Evolutionary conservation across 768 basidiomycete genomes (phyloP).

Genomic region (Tremella yokohamensis): DNA sequence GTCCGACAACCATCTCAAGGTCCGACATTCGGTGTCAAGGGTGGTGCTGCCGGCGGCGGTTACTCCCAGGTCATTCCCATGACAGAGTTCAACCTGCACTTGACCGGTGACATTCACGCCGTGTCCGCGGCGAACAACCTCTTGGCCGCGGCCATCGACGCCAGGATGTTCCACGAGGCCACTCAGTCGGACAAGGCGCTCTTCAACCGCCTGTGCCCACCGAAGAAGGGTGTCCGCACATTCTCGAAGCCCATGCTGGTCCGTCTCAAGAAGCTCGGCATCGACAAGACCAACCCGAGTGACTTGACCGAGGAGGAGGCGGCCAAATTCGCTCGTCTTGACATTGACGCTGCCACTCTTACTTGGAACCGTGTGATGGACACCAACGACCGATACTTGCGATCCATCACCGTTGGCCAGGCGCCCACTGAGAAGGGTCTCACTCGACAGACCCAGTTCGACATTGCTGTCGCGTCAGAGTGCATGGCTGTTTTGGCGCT

Average conservation of each 20-base stretch:
- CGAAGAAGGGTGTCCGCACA: slow-evolving; percentile 88
- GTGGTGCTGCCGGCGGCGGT: slow-evolving; percentile 95
- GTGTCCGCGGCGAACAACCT: slow-evolving; percentile 96
- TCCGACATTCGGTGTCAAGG: slow-evolving; percentile 98
- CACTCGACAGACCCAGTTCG: slow-evolving; percentile 85
- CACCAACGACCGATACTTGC: slow-evolving; percentile 93
- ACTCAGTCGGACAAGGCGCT: slow-evolving; percentile 94
- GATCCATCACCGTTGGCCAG: slow-evolving; percentile 89
- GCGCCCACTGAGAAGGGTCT: slow-evolving; percentile 83
- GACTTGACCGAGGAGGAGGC: slow-evolving; percentile 90
- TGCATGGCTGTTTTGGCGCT: slow-evolving; percentile 97
- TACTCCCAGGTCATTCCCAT: slow-evolving; percentile 99
- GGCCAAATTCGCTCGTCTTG: slow-evolving; percentile 81
- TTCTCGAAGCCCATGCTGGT: slow-evolving; percentile 96
- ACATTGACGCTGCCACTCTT: slow-evolving; percentile 83
- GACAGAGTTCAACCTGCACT: slow-evolving; percentile 92
- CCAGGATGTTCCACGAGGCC: slow-evolving; percentile 94
- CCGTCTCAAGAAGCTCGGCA: slow-evolving; percentile 89
- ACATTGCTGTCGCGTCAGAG: slow-evolving; percentile 95
- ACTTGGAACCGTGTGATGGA: slow-evolving; percentile 97
- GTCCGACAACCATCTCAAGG: slow-evolving; percentile 98
- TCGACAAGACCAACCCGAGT: slow-evolving; percentile 87
- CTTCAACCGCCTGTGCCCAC: slow-evolving; percentile 84
- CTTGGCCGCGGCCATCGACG: slow-evolving; percentile 91
- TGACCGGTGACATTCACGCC: slow-evolving; percentile 86